Conservation (phyloP, 129 eudicot species). For the Chrysanthemum makinoi region DNA sequence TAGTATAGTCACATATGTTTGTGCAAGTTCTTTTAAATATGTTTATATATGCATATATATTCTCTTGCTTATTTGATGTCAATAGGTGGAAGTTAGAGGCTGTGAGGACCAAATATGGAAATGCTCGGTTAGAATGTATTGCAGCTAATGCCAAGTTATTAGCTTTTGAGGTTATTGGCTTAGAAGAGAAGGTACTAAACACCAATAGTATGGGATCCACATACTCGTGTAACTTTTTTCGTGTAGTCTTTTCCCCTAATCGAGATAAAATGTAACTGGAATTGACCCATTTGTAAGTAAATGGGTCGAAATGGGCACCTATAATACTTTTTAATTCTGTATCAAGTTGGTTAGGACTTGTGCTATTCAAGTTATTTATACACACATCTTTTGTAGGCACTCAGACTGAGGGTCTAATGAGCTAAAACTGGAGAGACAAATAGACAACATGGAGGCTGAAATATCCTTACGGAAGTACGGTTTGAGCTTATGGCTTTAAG, state of each 20-base stretch:
- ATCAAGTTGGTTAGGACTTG: not conserved
- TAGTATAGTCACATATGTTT: too few species aligned
- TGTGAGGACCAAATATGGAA: too few species aligned
- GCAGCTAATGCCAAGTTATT: too few species aligned
- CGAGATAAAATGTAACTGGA: not conserved
- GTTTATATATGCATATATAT: too few species aligned
- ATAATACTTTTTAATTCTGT: not conserved
- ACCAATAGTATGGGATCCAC: not conserved
- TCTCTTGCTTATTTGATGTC: too few species aligned
- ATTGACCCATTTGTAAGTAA: not conserved
- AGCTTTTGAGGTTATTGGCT: too few species aligned
- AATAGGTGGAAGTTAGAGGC: too few species aligned
- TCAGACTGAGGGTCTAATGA: slow-evolving; percentile 95
- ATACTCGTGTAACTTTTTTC: not conserved
- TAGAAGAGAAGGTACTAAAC: slow-evolving; percentile 84
- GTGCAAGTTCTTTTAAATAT: too few species aligned
- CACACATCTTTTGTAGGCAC: slow-evolving; percentile 56
- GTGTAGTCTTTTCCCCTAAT: not conserved
- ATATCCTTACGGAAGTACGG: slow-evolving; percentile 75
- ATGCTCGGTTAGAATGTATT: too few species aligned
- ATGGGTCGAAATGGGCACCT: not conserved
- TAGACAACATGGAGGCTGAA: slow-evolving; percentile 78
- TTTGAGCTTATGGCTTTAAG: slow-evolving; percentile 29
- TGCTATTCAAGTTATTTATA: slow-evolving; percentile 13
- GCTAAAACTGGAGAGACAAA: slow-evolving; percentile 85